These are phyloP conservation scores for Saksenaea oblongispora DNA, from an alignment of 371 early-diverging fungal species.

Conservation along the genomic window DNA sequence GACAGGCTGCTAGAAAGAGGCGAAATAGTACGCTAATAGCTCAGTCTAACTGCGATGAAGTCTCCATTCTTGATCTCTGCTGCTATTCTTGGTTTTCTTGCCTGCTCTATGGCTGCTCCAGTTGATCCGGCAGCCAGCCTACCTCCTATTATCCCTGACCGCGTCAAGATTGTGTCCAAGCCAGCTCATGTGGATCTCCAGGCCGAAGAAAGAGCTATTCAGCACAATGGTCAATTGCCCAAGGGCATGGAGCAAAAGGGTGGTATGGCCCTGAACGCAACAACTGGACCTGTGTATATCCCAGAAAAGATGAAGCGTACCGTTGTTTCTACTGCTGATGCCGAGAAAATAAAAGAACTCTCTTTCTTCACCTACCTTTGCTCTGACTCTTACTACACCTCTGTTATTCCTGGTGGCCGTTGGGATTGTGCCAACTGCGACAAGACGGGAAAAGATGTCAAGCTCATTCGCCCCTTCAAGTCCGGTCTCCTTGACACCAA, in stretches of 20 bases:
- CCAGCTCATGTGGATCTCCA: not conserved
- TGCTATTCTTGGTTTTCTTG: not conserved
- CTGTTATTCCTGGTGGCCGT: slow-evolving; percentile 14
- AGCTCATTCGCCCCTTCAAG: slow-evolving; percentile 8
- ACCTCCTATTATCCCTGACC: not conserved
- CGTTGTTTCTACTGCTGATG: slow-evolving; percentile 3
- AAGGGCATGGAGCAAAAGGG: not conserved
- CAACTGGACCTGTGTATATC: not conserved
- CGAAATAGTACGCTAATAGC: no score
- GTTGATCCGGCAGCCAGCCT: not conserved
- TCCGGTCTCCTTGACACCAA: not conserved
- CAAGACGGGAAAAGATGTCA: not conserved
- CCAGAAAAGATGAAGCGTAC: not conserved
- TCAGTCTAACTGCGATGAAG: not conserved
- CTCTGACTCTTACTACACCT: slow-evolving; percentile 16
- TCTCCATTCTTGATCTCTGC: not conserved
- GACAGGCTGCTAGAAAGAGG: no score
- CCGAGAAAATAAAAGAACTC: slow-evolving; percentile 7
- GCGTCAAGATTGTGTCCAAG: not conserved
- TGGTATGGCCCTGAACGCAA: not conserved
- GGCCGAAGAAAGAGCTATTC: not conserved
- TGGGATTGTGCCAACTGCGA: slow-evolving; percentile 19
- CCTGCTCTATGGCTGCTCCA: not conserved
- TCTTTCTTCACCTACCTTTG: slow-evolving; percentile 14
- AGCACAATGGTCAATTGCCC: not conserved